Percentiles rank a stretch among this genome's conserved stretches.
These are phyloP conservation scores for Floccularia luteovirens DNA, from an alignment of 768 basidiomycete genomes.

Conservation along the genomic window DNA sequence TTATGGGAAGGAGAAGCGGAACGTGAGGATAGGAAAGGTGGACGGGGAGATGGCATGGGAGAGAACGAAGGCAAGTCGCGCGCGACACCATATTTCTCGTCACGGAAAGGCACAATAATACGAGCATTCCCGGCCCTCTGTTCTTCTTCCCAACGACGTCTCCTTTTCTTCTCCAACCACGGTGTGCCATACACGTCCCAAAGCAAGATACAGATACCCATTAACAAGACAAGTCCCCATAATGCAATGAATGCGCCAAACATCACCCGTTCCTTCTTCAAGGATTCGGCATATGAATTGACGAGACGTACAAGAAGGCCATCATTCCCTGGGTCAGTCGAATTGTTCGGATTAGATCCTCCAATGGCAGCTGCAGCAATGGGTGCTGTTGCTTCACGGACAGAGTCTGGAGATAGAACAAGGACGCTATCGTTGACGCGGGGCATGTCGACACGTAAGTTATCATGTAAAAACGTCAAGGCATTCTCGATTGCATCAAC, in stretches of 20 bases:
- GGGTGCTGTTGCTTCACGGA: conserved; percentile 71
- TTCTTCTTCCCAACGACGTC: conserved; percentile 41
- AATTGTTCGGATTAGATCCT: conserved; percentile 32
- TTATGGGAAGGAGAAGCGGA: conserved; percentile 11
- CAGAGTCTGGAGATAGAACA: conserved; percentile 61
- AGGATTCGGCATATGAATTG: conserved; percentile 57
- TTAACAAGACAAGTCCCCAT: conserved; percentile 78
- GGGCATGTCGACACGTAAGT: conserved; percentile 76
- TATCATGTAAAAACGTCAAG: conserved; percentile 86
- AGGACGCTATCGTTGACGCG: conserved; percentile 70
- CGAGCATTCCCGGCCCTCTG: conserved; percentile 42
- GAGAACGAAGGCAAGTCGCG: conserved; percentile 37
- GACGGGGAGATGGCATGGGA: conserved; percentile 37
- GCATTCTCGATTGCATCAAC: conserved; percentile 81
- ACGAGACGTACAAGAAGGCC: conserved; percentile 73
- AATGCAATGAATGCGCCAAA: conserved; percentile 77
- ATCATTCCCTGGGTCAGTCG: too few relatives aligned
- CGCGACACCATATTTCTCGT: conserved; percentile 13
- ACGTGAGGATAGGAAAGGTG: conserved; percentile 24
- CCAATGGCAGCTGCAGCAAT: conserved; percentile 82
- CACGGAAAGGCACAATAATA: conserved; percentile 28
- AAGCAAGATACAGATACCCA: conserved; percentile 62
- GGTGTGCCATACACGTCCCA: conserved; percentile 62
- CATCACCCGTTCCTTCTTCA: conserved; percentile 79
- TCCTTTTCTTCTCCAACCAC: conserved; percentile 37